phyloP scores from a whole-genome alignment of 2,329 filamentous ascomycete genomes.

The Exophiala spinifera region DNA sequence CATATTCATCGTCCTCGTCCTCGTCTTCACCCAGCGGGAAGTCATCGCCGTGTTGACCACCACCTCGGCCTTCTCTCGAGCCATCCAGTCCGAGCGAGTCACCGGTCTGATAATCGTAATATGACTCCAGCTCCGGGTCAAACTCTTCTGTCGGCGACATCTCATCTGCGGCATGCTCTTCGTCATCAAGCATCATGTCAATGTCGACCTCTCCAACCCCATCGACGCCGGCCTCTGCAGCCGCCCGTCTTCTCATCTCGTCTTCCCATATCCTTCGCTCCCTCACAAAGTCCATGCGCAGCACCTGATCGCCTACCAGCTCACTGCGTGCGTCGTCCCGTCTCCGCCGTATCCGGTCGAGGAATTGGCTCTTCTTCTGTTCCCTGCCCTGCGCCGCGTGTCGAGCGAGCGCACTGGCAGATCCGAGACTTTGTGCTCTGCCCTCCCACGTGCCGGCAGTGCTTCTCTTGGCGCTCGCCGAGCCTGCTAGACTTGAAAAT shows the following conservation, averaged over 20 bases:
- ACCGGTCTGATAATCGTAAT: slow-evolving; percentile 22
- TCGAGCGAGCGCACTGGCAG: slow-evolving; percentile 13
- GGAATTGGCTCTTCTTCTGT: slow-evolving; percentile 39
- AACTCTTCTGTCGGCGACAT: slow-evolving; percentile 25
- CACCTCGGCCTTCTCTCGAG: not conserved
- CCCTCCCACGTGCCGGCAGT: slow-evolving; percentile 15
- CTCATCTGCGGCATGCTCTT: slow-evolving; percentile 24
- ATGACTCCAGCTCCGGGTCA: slow-evolving; percentile 13
- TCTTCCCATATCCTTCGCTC: slow-evolving; percentile 41
- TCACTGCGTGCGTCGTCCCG: slow-evolving; percentile 40
- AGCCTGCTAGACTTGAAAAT: slow-evolving; percentile 17
- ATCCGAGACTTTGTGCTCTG: slow-evolving; percentile 13
- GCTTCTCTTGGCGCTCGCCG: not conserved
- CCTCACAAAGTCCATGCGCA: slow-evolving; percentile 41
- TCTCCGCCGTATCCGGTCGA: slow-evolving; percentile 39
- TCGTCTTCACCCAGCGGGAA: slow-evolving; percentile 44
- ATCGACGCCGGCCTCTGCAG: slow-evolving; percentile 6
- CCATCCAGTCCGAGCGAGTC: not conserved
- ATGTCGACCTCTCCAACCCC: not conserved
- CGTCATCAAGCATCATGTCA: slow-evolving; percentile 28
- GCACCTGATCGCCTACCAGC: slow-evolving; percentile 42
- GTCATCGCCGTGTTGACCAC: slow-evolving; percentile 6
- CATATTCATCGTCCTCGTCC: slow-evolving; percentile 57
- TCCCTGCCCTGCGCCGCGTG: slow-evolving; percentile 23
- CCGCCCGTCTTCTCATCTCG: slow-evolving; percentile 22